Conservation (phyloP, 2,329 filamentous ascomycete genomes). For the Aspergillus pseudoterreus region DNA sequence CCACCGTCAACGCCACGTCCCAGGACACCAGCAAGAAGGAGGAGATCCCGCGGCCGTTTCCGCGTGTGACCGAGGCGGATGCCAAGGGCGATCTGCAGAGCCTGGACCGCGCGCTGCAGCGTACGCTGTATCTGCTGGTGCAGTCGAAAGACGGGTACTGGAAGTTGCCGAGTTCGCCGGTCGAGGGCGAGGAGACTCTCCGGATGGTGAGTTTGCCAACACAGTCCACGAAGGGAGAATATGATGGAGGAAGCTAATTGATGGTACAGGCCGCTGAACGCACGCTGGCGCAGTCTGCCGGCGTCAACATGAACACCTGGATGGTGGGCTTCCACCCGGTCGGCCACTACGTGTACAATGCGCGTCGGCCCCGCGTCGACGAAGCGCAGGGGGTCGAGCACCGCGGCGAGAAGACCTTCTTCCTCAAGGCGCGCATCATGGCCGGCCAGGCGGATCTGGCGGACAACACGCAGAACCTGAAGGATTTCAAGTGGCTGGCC, state of each 20-base stretch:
- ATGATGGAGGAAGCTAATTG: constrained; percentile 1
- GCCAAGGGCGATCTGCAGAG: constrained; percentile 68
- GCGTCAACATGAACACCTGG: constrained; percentile 98
- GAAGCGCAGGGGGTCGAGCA: constrained; percentile 36
- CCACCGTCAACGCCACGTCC: constrained; percentile 35
- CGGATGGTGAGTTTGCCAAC: constrained; percentile 63
- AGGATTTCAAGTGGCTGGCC: constrained; percentile 88
- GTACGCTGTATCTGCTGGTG: constrained; percentile 85
- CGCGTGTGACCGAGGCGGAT: constrained; percentile 75
- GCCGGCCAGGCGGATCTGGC: constrained; percentile 84
- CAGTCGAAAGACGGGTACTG: constrained; percentile 66
- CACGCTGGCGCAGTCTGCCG: constrained; percentile 71
- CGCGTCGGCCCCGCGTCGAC: constrained; percentile 47
- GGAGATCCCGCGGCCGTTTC: constrained; percentile 65
- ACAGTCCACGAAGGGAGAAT: no score
- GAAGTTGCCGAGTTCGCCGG: constrained; percentile 73
- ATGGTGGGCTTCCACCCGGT: constrained; percentile 87
- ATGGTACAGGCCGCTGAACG: constrained; percentile 71
- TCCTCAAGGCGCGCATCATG: constrained; percentile 95
- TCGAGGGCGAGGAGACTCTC: constrained; percentile 70
- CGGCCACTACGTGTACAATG: constrained; percentile 67
- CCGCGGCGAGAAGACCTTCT: constrained; percentile 81
- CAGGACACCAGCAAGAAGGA: constrained; percentile 52
- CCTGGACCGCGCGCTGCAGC: constrained; percentile 72
- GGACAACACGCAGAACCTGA: constrained; percentile 66